Conservation (phyloP, 306 rosid species). For the Castanopsis chinensis region DNA sequence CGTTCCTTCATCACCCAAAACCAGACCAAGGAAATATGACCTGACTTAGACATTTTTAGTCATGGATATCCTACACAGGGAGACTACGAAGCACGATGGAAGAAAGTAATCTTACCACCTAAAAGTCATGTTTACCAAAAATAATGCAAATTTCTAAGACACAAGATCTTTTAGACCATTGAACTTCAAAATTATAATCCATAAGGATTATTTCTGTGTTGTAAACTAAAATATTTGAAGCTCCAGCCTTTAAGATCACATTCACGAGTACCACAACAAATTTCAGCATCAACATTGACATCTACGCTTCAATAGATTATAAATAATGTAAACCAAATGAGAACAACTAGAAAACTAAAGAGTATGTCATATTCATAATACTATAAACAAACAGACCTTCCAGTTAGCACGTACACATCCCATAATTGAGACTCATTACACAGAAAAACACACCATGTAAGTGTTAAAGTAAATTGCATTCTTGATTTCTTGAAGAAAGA, state of each 20-base stretch:
- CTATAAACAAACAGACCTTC: conserved; percentile 53
- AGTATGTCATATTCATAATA: conserved; percentile 4
- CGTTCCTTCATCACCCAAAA: not conserved
- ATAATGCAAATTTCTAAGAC: not conserved
- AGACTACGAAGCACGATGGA: not conserved
- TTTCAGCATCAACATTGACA: not conserved
- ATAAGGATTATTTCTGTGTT: not conserved
- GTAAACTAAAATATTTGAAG: not conserved
- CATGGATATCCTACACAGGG: not conserved
- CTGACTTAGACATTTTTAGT: not conserved
- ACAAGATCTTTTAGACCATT: not conserved
- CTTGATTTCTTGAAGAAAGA: not conserved
- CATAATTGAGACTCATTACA: not conserved
- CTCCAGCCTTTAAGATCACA: not conserved
- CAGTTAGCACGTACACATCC: conserved; percentile 32
- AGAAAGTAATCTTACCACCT: not conserved
- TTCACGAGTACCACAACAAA: not conserved
- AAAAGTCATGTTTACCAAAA: not conserved
- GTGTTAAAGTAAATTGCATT: not conserved
- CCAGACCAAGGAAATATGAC: not conserved
- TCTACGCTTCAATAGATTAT: not conserved
- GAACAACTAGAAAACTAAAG: not conserved
- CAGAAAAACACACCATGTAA: not conserved
- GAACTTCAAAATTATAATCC: not conserved
- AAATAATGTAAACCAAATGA: not conserved